Percentiles rank a stretch among this genome's conserved stretches.
These are phyloP conservation scores for Xylariaceae sp. DNA, from an alignment of 2,329 filamentous ascomycete genomes.

Conservation along the genomic window DNA sequence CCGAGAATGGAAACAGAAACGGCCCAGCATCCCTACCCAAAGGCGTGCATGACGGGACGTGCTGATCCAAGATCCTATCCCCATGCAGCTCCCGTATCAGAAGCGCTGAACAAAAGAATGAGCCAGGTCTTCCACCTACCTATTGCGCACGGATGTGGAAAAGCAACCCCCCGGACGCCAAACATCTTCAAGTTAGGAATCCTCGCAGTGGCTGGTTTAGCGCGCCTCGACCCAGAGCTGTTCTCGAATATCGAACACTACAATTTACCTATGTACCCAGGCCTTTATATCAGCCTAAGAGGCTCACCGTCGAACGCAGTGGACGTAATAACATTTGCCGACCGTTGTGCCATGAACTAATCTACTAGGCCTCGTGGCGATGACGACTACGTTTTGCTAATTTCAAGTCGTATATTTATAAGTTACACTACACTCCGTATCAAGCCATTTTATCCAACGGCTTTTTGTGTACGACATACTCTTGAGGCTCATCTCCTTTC, in stretches of 20 bases:
- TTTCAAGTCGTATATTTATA: not conserved
- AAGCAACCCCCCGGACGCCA: constrained; percentile 1
- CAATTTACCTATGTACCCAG: not conserved
- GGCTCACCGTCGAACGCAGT: not conserved
- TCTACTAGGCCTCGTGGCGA: not conserved
- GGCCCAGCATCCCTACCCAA: constrained; percentile 1
- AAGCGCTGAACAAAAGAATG: not conserved
- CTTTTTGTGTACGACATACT: too few species aligned
- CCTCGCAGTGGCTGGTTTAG: not conserved
- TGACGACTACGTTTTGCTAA: constrained; percentile 2
- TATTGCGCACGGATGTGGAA: constrained; percentile 1
- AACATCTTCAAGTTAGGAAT: not conserved
- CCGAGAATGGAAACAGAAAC: not conserved
- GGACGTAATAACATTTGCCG: constrained; percentile 4
- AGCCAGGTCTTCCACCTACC: not conserved
- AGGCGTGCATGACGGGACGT: constrained; percentile 5
- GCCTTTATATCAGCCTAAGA: not conserved
- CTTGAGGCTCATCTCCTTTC: too few species aligned
- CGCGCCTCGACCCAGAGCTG: not conserved
- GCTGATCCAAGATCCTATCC: not conserved
- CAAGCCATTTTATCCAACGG: too few species aligned
- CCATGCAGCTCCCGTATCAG: constrained; percentile 1
- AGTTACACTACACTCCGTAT: too few species aligned
- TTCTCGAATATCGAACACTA: not conserved
- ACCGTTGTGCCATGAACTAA: too few species aligned